Evolutionary conservation across 1,284 basidiomycete species (phyloP).

Genomic region (Fomitopsis palustris): DNA sequence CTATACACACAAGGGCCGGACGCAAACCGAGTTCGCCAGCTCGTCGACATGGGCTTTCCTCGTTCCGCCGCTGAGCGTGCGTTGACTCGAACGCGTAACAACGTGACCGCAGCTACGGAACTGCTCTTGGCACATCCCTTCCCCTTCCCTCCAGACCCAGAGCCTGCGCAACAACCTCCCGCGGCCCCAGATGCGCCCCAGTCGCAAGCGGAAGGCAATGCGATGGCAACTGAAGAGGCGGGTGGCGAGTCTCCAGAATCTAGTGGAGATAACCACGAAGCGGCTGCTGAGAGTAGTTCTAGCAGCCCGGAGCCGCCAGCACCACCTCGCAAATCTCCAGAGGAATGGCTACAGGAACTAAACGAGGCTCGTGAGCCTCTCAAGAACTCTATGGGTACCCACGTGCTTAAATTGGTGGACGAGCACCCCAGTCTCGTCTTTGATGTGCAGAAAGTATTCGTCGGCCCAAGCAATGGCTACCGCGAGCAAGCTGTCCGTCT

Average conservation of each 20-base stretch:
- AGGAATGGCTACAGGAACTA: conserved; percentile 64
- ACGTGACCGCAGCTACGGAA: conserved; percentile 88
- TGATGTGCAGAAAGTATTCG: conserved; percentile 82
- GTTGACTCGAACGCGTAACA: conserved; percentile 82
- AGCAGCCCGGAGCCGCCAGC: background rate
- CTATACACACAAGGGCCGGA: conserved; percentile 56
- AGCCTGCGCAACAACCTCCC: conserved; percentile 34
- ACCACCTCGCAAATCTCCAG: conserved; percentile 38
- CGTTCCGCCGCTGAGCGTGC: conserved; percentile 83
- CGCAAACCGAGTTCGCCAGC: conserved; percentile 73
- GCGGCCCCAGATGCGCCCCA: conserved; percentile 15
- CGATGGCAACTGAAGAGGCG: conserved; percentile 11
- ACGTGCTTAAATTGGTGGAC: conserved; percentile 80
- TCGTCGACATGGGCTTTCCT: conserved; percentile 97
- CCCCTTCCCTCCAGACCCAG: conserved; percentile 64
- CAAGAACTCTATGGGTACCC: conserved; percentile 60
- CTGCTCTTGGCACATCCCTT: conserved; percentile 83
- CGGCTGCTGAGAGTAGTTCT: background rate
- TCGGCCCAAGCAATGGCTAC: conserved; percentile 56
- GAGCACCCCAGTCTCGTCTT: conserved; percentile 86
- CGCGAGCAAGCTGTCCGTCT: conserved; percentile 60
- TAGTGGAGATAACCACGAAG: conserved; percentile 9
- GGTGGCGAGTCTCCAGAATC: conserved; percentile 9
- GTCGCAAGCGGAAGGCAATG: conserved; percentile 23
- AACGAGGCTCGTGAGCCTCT: conserved; percentile 66